These are phyloP conservation scores for Amylostereum chailletii DNA, from an alignment of 1,284 basidiomycete species.

Conservation along the genomic window DNA sequence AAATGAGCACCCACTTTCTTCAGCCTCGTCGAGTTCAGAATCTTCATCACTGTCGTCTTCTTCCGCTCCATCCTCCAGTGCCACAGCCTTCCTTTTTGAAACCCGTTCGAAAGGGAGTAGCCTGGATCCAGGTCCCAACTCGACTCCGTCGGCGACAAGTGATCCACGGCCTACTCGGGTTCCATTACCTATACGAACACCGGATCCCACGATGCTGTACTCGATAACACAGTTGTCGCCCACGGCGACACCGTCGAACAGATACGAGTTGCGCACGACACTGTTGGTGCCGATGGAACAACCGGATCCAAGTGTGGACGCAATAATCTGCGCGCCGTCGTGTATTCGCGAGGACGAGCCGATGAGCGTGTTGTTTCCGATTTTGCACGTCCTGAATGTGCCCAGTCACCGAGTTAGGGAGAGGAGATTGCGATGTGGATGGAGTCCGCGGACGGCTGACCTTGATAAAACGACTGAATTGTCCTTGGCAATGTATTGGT, in stretches of 20 bases:
- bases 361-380: constrained; percentile 79
- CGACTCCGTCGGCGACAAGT: constrained; percentile 74
- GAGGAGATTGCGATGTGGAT: not conserved
- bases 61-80: constrained; percentile 23
- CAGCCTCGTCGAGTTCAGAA: constrained; percentile 26
- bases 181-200: constrained; percentile 64
- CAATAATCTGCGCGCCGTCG: constrained; percentile 53
- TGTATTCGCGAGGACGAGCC: constrained; percentile 61
- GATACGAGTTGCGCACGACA: constrained; percentile 65
- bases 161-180: constrained; percentile 60
- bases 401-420: not conserved
- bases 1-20: constrained; percentile 20
- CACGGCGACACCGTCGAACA: constrained; percentile 75
- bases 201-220: constrained; percentile 72
- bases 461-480: constrained; percentile 68
- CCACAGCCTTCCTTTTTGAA: constrained; percentile 31
- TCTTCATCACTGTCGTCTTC: constrained; percentile 19
- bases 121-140: constrained; percentile 65
- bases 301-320: constrained; percentile 70
- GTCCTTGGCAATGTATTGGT: constrained; percentile 78
- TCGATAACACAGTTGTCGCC: constrained; percentile 73
- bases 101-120: constrained; percentile 70
- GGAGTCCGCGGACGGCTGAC: constrained; percentile 27
- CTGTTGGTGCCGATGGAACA: constrained; percentile 63
- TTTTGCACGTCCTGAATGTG: constrained; percentile 58